Evolutionary conservation across 192 early-diverging fungal genomes (phyloP), one percentile per base, ranked within the genome.

Genomic region (Podila epicladia): DNA sequence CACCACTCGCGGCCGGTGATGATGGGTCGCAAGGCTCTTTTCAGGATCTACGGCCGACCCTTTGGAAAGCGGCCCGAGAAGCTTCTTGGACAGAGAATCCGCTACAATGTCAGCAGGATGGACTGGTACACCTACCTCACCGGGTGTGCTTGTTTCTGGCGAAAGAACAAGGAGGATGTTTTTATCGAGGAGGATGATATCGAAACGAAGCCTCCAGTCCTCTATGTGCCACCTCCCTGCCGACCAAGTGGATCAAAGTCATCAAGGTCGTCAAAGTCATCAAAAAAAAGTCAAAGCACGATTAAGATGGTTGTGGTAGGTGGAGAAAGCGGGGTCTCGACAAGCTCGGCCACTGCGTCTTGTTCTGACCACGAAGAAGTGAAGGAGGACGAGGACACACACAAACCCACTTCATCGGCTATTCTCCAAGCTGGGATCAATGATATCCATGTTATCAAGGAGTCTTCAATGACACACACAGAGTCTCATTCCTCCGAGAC

Each of bases 1-100:
- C 65, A 59, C 58, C 77, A 80, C 55, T 33, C 38, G 33, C 72
- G 28, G 6, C 77, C 77, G 1, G 11, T 80, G 3, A 65, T 72
- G 77, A 53, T 73, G 48, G 58, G 65, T 50, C 71, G 67, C 0
- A 38, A 55, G 26, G 77, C 62, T 1, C 15, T 80, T 19, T 80
- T 80, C 29, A 59, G 77, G 20, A 69, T 80, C 33, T 69, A 69
- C 33, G 77, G 77, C 29, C 70, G 66, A 9, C 77, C 77, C 0
- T 80, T 80, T 73, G 77, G 77, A n/a, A 73, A 80, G 62, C 26
- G 71, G 32, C 70, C 77, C 11, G 35, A 60, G 5, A 50, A 33
- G 31, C 37, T 73, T 48, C 22, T 53, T 24, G 71, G 66, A 19
- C 60, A 72, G 20, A 57, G 28, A 26, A 13, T 79, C 12, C 37